These are phyloP conservation scores for Penicillium nucicola DNA, from an alignment of 495 filamentous ascomycete genomes.

Conservation along the genomic window DNA sequence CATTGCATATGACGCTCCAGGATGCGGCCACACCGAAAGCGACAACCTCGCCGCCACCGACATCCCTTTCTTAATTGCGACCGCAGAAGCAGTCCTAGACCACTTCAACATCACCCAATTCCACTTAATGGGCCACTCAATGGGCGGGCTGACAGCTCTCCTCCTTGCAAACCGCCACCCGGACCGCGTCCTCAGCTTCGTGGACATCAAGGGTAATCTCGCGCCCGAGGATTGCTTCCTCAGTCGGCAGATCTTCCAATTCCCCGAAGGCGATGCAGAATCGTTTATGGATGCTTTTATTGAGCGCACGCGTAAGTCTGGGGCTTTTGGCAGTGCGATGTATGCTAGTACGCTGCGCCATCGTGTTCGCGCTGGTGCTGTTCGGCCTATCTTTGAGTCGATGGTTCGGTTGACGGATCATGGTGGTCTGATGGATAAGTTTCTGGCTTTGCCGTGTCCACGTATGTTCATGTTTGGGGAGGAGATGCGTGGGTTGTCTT, in stretches of 20 bases:
- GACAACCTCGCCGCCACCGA: conserved; percentile 17
- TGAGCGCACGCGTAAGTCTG: conserved; percentile 11
- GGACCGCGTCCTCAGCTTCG: conserved; percentile 22
- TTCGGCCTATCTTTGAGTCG: conserved; percentile 23
- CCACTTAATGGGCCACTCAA: conserved; percentile 29
- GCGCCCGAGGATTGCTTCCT: conserved; percentile 32
- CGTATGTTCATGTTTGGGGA: conserved; percentile 30
- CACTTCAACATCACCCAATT: conserved; percentile 20
- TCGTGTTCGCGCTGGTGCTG: conserved; percentile 16
- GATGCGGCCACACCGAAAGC: conserved; percentile 21
- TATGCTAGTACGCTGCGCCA: conserved; percentile 23
- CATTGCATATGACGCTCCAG: conserved; percentile 28
- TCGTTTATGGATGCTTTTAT: conserved; percentile 26
- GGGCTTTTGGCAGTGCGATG: conserved; percentile 15
- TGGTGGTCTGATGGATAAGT: conserved; percentile 18
- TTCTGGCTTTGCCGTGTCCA: conserved; percentile 17
- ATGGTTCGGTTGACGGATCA: conserved; percentile 28
- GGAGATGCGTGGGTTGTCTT: conserved; percentile 20
- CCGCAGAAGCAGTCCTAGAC: conserved; percentile 16
- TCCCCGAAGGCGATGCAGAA: conserved; percentile 14
- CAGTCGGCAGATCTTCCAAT: conserved; percentile 25
- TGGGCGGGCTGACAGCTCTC: conserved; percentile 27
- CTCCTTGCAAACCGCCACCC: conserved; percentile 16
- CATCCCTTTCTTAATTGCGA: conserved; percentile 29
- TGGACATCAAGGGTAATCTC: conserved; percentile 32